A percentile compares a stretch with the other conserved stretches of the same genome.
Evolutionary conservation across 179 eudicot species (phyloP).

Genomic region (Pouteria campechiana): DNA sequence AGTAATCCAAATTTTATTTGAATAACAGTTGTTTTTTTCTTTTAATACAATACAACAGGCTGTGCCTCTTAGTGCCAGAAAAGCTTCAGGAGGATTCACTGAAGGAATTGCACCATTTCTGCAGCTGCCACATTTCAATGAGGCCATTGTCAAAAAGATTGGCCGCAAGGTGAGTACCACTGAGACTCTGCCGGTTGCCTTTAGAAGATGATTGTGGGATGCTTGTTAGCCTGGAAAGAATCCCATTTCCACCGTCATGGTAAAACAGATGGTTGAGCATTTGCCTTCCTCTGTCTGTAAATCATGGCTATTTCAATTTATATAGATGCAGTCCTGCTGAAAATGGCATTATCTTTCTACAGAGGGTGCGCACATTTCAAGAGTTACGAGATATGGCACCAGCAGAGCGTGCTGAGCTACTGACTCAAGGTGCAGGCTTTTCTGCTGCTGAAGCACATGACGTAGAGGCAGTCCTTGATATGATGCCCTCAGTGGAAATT

Average conservation of each 20-base stretch:
- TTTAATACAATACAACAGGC: slow-evolving; percentile 41
- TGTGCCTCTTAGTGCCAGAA: slow-evolving; percentile 87
- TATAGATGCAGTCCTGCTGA: too few species aligned
- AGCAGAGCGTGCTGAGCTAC: slow-evolving; percentile 53
- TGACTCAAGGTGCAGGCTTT: slow-evolving; percentile 50
- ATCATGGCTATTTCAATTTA: too few species aligned
- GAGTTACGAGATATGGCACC: slow-evolving; percentile 56
- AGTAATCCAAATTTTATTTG: too few species aligned
- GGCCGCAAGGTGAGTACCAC: slow-evolving; percentile 66
- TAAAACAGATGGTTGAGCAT: too few species aligned
- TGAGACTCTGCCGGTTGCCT: too few species aligned
- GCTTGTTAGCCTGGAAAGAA: too few species aligned
- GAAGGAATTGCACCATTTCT: slow-evolving; percentile 89
- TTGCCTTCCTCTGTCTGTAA: too few species aligned
- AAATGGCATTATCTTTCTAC: too few species aligned
- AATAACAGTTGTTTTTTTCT: not conserved
- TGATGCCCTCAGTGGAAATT: slow-evolving; percentile 57
- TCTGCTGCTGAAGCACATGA: slow-evolving; percentile 52
- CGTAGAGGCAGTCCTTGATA: slow-evolving; percentile 58
- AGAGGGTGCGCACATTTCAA: slow-evolving; percentile 70
- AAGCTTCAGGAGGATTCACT: slow-evolving; percentile 61
- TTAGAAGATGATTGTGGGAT: too few species aligned
- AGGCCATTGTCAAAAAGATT: slow-evolving; percentile 59
- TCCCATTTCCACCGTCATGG: too few species aligned
- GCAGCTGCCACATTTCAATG: slow-evolving; percentile 91